These are phyloP conservation scores for Xylaria flabelliformis DNA, from an alignment of 495 filamentous ascomycete genomes.

Conservation along the genomic window DNA sequence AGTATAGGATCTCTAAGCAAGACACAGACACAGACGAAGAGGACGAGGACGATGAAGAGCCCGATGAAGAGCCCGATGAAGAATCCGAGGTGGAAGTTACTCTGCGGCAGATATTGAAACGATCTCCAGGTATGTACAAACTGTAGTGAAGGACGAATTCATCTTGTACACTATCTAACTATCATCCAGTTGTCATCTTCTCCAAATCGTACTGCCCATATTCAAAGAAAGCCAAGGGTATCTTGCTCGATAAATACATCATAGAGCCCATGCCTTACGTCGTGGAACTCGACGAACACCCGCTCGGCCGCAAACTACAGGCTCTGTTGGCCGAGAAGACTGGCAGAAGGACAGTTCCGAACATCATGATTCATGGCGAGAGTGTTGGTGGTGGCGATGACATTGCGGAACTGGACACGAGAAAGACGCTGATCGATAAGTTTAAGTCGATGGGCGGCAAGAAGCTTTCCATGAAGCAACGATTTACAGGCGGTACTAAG, in stretches of 20 bases:
- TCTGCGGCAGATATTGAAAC: constrained; percentile 78
- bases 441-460: constrained; percentile 77
- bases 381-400: constrained; percentile 94
- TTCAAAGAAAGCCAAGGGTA: constrained; percentile 80
- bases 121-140: constrained; percentile 70
- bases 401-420: constrained; percentile 71
- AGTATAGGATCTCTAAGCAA: constrained; percentile 35
- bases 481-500: constrained; percentile 40
- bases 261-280: constrained; percentile 85
- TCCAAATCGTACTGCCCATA: constrained; percentile 91
- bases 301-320: constrained; percentile 75
- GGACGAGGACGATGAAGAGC: constrained; percentile 57
- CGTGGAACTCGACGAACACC: constrained; percentile 88
- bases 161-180: constrained; percentile 16
- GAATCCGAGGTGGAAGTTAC: constrained; percentile 65
- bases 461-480: constrained; percentile 58
- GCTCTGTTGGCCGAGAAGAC: constrained; percentile 71
- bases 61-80: constrained; percentile 59
- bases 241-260: constrained; percentile 80
- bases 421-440: constrained; percentile 72
- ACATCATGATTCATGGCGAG: constrained; percentile 84
- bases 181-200: constrained; percentile 83
- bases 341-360: constrained; percentile 85
- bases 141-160: neutral
- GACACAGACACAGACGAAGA: constrained; percentile 44